phyloP scores from a whole-genome alignment of 805 yeast species.

The Candida maesae region DNA sequence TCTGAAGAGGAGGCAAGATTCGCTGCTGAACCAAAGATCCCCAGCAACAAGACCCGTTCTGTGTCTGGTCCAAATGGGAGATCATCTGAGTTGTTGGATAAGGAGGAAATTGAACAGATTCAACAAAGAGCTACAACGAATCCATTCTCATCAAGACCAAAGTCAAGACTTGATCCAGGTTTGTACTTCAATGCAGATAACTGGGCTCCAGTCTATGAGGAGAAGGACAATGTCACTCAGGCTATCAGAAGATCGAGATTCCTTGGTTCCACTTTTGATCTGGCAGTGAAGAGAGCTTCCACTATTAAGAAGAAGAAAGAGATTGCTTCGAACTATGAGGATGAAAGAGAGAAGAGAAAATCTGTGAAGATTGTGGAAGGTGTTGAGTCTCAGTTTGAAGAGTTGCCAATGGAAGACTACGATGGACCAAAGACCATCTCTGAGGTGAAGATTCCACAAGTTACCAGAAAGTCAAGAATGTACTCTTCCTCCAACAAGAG shows the following conservation, averaged over 20 bases:
- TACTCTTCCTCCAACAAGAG: slow-evolving; percentile 63
- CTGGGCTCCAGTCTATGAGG: slow-evolving; percentile 21
- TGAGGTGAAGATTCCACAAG: slow-evolving; percentile 65
- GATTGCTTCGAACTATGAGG: slow-evolving; percentile 1
- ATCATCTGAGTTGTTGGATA: slow-evolving; percentile 22
- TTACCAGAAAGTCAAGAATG: slow-evolving; percentile 62
- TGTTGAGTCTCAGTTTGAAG: slow-evolving; percentile 1
- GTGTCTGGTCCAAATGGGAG: slow-evolving; percentile 34
- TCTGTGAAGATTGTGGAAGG: slow-evolving; percentile 1
- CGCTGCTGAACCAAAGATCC: slow-evolving; percentile 14
- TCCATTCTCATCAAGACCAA: slow-evolving; percentile 38
- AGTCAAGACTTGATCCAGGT: slow-evolving; percentile 42
- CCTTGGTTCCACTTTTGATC: slow-evolving; percentile 38
- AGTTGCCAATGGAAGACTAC: slow-evolving; percentile 10
- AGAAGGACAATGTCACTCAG: slow-evolving; percentile 32
- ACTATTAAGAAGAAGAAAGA: slow-evolving; percentile 14
- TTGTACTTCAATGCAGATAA: slow-evolving; percentile 27
- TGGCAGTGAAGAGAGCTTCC: slow-evolving; percentile 28
- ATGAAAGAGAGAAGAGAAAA: slow-evolving; percentile 1
- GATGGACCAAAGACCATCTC: slow-evolving; percentile 49
- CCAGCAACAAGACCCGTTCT: slow-evolving; percentile 30
- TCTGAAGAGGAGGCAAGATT: slow-evolving; percentile 19
- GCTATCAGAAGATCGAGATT: slow-evolving; percentile 43
- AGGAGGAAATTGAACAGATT: slow-evolving; percentile 27
- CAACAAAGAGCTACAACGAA: slow-evolving; percentile 35